Conservation (phyloP, 306 rosid genomes). For the Cicer pinnatifidum region DNA sequence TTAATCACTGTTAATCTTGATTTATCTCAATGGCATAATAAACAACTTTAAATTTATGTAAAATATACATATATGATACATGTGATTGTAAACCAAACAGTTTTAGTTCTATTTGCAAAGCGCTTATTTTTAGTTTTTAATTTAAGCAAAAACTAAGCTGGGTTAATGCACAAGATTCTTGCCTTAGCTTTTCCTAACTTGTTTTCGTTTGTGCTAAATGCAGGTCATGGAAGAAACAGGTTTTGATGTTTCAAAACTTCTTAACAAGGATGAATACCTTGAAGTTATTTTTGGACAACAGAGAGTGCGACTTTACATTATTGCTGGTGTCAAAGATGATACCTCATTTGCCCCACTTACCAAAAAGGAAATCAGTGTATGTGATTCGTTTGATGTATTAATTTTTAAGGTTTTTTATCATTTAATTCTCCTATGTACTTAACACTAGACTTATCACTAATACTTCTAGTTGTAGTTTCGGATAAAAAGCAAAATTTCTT, state of each 20-base stretch:
- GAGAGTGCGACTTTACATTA: slow-evolving; percentile 91
- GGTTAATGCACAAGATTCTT: slow-evolving; percentile 15
- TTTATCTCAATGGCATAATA: neutral
- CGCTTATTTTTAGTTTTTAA: neutral
- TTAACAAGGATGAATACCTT: slow-evolving; percentile 74
- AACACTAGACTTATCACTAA: slow-evolving; percentile 20
- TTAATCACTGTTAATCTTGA: neutral
- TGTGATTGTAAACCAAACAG: neutral
- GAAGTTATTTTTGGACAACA: slow-evolving; percentile 89
- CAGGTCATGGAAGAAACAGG: slow-evolving; percentile 98
- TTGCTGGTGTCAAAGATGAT: slow-evolving; percentile 91
- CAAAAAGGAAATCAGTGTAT: slow-evolving; percentile 98
- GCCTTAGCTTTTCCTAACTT: slow-evolving; percentile 28
- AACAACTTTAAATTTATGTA: neutral
- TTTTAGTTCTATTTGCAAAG: neutral
- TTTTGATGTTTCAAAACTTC: slow-evolving; percentile 76
- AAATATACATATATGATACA: neutral
- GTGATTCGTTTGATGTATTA: slow-evolving; percentile 45
- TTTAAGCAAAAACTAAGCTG: neutral
- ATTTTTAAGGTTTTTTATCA: slow-evolving; percentile 18
- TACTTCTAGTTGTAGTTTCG: slow-evolving; percentile 12
- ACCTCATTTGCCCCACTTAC: slow-evolving; percentile 92
- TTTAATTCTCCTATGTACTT: neutral
- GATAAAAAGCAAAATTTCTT: slow-evolving; percentile 10
- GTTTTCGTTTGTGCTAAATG: slow-evolving; percentile 48